Conservation (phyloP, 2,329 filamentous ascomycete species). For the Penicillium fuscoglaucum region DNA sequence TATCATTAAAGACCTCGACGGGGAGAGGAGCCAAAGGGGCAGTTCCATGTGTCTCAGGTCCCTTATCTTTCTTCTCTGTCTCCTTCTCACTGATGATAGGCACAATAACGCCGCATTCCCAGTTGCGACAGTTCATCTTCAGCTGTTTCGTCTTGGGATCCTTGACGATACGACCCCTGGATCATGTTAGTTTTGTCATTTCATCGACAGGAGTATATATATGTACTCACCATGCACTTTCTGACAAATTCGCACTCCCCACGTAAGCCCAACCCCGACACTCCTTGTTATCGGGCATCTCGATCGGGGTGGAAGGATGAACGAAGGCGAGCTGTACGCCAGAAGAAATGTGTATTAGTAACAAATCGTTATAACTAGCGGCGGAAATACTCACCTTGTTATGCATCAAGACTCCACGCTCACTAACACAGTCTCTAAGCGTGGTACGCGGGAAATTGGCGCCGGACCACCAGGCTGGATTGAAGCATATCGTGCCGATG, state of each 20-base stretch:
- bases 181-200: neutral
- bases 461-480: constrained; percentile 69
- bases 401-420: constrained; percentile 76
- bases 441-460: constrained; percentile 68
- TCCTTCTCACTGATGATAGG: constrained; percentile 48
- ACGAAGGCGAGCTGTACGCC: constrained; percentile 25
- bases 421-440: constrained; percentile 74
- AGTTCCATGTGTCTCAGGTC: neutral
- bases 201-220: neutral
- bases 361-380: neutral
- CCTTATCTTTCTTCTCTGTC: constrained; percentile 30
- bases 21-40: constrained; percentile 13
- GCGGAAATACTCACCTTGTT: constrained; percentile 65
- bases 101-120: constrained; percentile 90
- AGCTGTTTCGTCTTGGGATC: constrained; percentile 66
- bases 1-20: constrained; percentile 36
- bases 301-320: constrained; percentile 24
- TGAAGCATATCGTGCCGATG: constrained; percentile 82
- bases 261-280: constrained; percentile 74
- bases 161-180: constrained; percentile 73
- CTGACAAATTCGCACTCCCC: constrained; percentile 87
- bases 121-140: constrained; percentile 84
- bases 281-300: constrained; percentile 15
- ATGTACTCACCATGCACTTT: constrained; percentile 79
- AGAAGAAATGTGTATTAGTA: constrained; percentile 1